Base-by-base conservation (phyloP, 768 basidiomycete genomes). In the Phlebiopsis flavidoalba region DNA sequence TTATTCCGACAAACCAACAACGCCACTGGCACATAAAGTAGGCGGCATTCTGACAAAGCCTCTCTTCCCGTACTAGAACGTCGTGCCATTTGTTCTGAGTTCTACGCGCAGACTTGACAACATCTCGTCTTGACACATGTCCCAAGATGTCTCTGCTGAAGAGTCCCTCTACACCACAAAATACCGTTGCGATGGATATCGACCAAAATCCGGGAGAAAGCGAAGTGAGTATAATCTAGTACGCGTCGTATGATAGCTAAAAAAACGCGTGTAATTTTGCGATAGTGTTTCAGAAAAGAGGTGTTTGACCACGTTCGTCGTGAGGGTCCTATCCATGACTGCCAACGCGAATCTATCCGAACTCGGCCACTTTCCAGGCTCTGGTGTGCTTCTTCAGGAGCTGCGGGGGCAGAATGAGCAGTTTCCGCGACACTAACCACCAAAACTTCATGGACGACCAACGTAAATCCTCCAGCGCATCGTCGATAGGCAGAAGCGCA, bases 351-450 rank as follows among this genome's bases (percentile, higher is more conserved):
- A 62, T 59, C 51, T 69, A 24, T 21, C 60, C 7, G 69, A 70
- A 49, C 50, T 68, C 37, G 81, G 80, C 12, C 81, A 81, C 67
- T 73, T 72, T 63, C 76, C 80, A 19, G 73, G 75, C 6, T 73
- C 82, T 60, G 57, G 73, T 4, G 73, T 72, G 50, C 77, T 69
- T 36, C 53, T 83, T 35, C 71, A 71, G 33, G 53, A 64, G 0
- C 61, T 75, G 17, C 60, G 77, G 35, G 74, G 79, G 53, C 61
- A 64, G 69, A 63, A 54, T 57, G 58, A 46, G n/a, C 58, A 63
- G 7, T 57, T n/a, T 71, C 24, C 40, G 60, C 15, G 36, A 36
- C 43, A 67, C n/a, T 73, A 8, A 75, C 75, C 46, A 45, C 65
- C 56, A 74, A n/a, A 69, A 58, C 60, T 80, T 43, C 78, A 71